A percentile compares a stretch with the other conserved stretches of the same genome.
Evolutionary conservation across 2,329 filamentous ascomycete genomes (phyloP).

Genomic region (Aspergillus novoparasiticus): DNA sequence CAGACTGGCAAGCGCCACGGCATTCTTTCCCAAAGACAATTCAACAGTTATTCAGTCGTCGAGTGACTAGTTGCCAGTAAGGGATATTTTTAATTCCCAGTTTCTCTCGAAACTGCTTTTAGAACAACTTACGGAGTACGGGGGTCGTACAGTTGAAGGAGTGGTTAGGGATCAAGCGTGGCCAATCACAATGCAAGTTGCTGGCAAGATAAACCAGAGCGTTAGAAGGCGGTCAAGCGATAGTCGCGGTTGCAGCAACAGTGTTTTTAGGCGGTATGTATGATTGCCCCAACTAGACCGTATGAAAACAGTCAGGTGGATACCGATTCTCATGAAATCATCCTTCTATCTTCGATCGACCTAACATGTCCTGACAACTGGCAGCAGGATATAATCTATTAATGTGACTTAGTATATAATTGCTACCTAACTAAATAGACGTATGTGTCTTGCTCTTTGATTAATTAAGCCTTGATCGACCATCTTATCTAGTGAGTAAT

Average conservation of each 20-base stretch:
- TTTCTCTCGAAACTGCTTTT: not conserved
- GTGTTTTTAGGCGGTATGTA: not conserved
- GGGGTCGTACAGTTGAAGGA: not conserved
- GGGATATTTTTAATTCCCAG: conserved; percentile 2
- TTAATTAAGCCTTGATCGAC: not conserved
- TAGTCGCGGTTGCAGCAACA: not conserved
- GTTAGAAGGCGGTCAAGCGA: conserved; percentile 3
- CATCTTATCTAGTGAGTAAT: not conserved
- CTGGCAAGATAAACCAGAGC: not conserved
- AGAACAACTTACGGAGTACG: not conserved
- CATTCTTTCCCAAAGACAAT: not conserved
- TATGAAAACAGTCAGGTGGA: conserved; percentile 4
- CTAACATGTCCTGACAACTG: not conserved
- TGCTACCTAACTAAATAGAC: not conserved
- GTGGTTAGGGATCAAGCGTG: not conserved
- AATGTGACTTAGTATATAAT: not conserved
- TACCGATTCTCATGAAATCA: not conserved
- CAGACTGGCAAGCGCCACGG: conserved; percentile 1
- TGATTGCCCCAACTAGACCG: not conserved
- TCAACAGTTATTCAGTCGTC: not conserved
- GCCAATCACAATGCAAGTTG: not conserved
- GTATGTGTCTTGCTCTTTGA: not conserved
- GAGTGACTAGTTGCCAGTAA: conserved; percentile 1
- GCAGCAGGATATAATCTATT: not conserved
- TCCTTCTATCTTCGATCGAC: not conserved